phyloP scores from a whole-genome alignment of 306 rosid genomes.

The Cucumis hystrix region DNA sequence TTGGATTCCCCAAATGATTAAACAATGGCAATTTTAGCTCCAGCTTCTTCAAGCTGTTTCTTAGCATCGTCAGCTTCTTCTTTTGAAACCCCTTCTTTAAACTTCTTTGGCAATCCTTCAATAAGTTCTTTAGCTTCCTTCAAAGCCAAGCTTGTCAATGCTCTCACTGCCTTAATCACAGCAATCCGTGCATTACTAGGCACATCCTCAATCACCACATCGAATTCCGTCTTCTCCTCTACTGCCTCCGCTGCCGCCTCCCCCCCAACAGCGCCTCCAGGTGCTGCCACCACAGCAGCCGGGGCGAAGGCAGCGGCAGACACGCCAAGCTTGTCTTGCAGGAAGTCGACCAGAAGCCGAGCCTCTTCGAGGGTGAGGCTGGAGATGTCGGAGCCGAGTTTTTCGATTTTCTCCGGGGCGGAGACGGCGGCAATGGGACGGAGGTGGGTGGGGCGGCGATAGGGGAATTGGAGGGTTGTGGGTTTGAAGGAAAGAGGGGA shows the following conservation, averaged over 20 bases:
- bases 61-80: slow-evolving; percentile 91
- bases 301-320: slow-evolving; percentile 83
- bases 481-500: slow-evolving; percentile 26
- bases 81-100: slow-evolving; percentile 59
- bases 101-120: slow-evolving; percentile 89
- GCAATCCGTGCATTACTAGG: slow-evolving; percentile 71
- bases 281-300: slow-evolving; percentile 32
- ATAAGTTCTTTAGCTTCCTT: slow-evolving; percentile 91
- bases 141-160: slow-evolving; percentile 68
- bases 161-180: slow-evolving; percentile 79
- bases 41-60: slow-evolving; percentile 91
- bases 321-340: slow-evolving; percentile 90
- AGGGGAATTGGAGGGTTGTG: slow-evolving; percentile 29
- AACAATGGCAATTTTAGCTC: slow-evolving; percentile 66
- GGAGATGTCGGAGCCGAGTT: slow-evolving; percentile 51
- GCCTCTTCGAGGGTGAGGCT: slow-evolving; percentile 79
- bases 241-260: slow-evolving; percentile 21
- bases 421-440: slow-evolving; percentile 57
- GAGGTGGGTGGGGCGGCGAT: slow-evolving; percentile 34
- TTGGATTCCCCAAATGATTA: neutral
- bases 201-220: slow-evolving; percentile 76
- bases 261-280: slow-evolving; percentile 17
- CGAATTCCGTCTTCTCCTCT: slow-evolving; percentile 95
- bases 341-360: slow-evolving; percentile 59
- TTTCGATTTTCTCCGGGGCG: slow-evolving; percentile 47